Base-by-base conservation (phyloP, 805 yeast genomes). In the Yamadazyma kitorensis region DNA sequence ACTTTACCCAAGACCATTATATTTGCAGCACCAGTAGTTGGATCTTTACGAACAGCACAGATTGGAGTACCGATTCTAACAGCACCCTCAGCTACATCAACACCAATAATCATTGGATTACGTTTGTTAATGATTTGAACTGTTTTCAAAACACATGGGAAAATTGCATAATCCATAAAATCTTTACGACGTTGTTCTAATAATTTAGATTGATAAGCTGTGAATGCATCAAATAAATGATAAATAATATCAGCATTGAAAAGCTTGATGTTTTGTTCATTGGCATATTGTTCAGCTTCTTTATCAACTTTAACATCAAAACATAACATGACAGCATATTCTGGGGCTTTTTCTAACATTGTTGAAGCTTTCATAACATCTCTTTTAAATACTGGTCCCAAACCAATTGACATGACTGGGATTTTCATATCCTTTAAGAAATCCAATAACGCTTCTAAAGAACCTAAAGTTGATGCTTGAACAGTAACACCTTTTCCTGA, bases 71-170 rank as follows among this genome's bases (percentile, higher is more conserved):
- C 98, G 27, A 85, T 62, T 43, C 89, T 78, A 27, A 93, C 74
- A 29, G 83, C 71, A 54, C 99, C 99, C 57, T 93, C 98, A 28
- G 77, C 61, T 40, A 93, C 95, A 58, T 93, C 99, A 39, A 93
- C 98, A 79, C 99, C 99, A 55, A 93, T 86, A 56, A 93, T 89
- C 98, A 93, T 93, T 43, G 99, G 99, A 61, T 89, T 87, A 68
- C 98, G 86, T 71, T 91, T 91, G 80, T 93, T 93, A 62, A 93
- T 93, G 57, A 93, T 86, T 70, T 93, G 98, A 48, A 93, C 64
- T 12, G 97, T 93, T 65, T 86, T 86, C 68, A 93, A 68, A 21
- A 91, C 96, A 72, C 94, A 84, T 50, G 99, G 99, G 80, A 80
- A 89, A 31, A 85, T 84, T 29, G 98, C 98, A 51, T 76, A 84